Evolutionary conservation across 2,329 filamentous ascomycete genomes (phyloP).

Genomic region (Zymoseptoria ardabiliae): DNA sequence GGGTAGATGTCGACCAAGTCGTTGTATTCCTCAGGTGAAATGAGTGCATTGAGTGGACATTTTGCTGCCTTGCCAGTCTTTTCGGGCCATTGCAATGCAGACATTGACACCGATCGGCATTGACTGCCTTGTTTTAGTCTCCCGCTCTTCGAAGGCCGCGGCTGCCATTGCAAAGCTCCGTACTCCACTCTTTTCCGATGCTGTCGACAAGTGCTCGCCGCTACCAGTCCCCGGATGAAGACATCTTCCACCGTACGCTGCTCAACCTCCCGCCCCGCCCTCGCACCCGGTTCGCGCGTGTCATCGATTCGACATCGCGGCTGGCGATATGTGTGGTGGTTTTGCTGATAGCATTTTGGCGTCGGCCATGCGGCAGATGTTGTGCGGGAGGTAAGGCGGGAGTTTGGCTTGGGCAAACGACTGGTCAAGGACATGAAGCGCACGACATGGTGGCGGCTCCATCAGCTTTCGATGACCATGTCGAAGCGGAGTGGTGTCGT

Average conservation of each 20-base stretch:
- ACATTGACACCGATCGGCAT: neutral
- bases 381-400: slow-evolving; percentile 27
- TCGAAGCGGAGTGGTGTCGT: neutral
- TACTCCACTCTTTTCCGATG: slow-evolving; percentile 28
- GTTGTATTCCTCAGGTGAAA: slow-evolving; percentile 39
- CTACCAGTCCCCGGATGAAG: slow-evolving; percentile 48
- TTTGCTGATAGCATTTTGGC: neutral
- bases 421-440: slow-evolving; percentile 58
- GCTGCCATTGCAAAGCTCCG: neutral
- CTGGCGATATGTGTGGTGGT: slow-evolving; percentile 1
- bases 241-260: slow-evolving; percentile 40
- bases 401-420: slow-evolving; percentile 46
- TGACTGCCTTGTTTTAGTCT: neutral
- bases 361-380: neutral
- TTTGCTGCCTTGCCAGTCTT: neutral
- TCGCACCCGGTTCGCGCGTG: slow-evolving; percentile 1
- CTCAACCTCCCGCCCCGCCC: slow-evolving; percentile 6
- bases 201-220: slow-evolving; percentile 45
- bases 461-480: slow-evolving; percentile 11
- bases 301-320: slow-evolving; percentile 12
- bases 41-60: slow-evolving; percentile 15
- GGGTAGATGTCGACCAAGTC: slow-evolving; percentile 44
- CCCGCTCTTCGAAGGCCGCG: neutral
- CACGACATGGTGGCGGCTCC: slow-evolving; percentile 43
- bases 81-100: neutral